phyloP scores from a whole-genome alignment of 2,329 filamentous ascomycete species.

The Penicillium capsulatum region DNA sequence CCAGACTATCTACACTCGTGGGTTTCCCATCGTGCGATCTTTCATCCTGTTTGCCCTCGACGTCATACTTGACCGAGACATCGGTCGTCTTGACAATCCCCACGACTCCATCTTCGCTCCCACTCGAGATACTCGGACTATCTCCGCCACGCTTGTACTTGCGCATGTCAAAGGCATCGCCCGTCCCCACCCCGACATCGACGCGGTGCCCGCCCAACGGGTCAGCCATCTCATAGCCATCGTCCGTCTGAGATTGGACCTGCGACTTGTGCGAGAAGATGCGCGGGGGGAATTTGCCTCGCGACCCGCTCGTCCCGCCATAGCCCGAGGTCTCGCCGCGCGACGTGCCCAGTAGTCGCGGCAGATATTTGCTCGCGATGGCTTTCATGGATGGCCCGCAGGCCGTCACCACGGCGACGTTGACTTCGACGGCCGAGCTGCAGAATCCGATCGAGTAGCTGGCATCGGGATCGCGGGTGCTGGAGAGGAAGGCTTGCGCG shows the following conservation, averaged over 20 bases:
- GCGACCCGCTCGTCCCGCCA: conserved; percentile 9
- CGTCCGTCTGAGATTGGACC: conserved; percentile 6
- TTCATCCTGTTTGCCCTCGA: background rate
- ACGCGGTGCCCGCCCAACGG: conserved; percentile 8
- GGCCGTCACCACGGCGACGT: conserved; percentile 29
- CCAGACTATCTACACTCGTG: conserved; percentile 17
- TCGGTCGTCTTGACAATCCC: conserved; percentile 21
- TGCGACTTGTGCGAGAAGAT: conserved; percentile 9
- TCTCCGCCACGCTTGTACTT: conserved; percentile 16
- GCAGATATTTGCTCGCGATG: conserved; percentile 18
- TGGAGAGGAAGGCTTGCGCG: conserved; percentile 17
- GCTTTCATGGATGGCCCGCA: conserved; percentile 29
- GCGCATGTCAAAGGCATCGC: conserved; percentile 15
- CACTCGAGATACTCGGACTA: conserved; percentile 14
- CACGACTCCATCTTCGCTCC: conserved; percentile 12
- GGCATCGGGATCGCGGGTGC: conserved; percentile 9
- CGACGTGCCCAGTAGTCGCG: conserved; percentile 19
- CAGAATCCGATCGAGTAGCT: conserved; percentile 28
- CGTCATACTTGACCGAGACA: conserved; percentile 19
- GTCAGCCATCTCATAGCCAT: conserved; percentile 21
- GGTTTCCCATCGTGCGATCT: conserved; percentile 11
- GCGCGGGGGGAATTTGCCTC: conserved; percentile 7
- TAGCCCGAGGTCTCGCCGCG: conserved; percentile 11
- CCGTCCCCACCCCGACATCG: background rate
- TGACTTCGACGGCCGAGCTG: conserved; percentile 29